Base-by-base conservation (phyloP, 2,329 filamentous ascomycete genomes). In the Bipolaris zeicola region DNA sequence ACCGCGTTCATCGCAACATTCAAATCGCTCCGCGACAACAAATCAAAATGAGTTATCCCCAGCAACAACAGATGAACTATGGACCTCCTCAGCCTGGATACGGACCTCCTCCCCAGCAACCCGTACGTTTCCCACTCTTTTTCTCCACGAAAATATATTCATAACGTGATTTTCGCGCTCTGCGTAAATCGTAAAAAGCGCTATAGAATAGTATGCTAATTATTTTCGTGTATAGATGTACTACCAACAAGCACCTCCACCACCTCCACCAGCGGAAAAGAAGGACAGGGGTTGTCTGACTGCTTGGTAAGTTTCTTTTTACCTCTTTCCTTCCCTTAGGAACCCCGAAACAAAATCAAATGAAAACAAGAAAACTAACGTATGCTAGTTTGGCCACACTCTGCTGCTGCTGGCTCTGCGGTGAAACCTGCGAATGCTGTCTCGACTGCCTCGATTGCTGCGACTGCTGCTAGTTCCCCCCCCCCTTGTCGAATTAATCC, bases 371-470 rank as follows among this genome's bases (percentile, higher is more conserved):
- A 5, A 13, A 26, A 31, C 45, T 37, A 38, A 50, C 42, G 6
- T 13, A 44, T 11, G 49, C 37, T 44, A 72, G 72, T 66, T 44
- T 75, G 41, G 72, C 72, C 8, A 69, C 71, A n/a, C 55, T 75
- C 43, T 75, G 72, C 62, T 75, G 72, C 60, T 75, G 72, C 57
- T 75, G 68, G 67, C 57, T 75, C 24, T 75, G 72, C 49, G 71
- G 68, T 5, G 72, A 75, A 61, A 63, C 70, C 16, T 75, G 72
- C 65, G 71, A 74, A 44, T 75, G 72, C 60, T 75, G 71, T 52
- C 39, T 72, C 1, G 71, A 73, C 50, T 72, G 69, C 42, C 53
- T 69, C 20, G 65, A 70, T 8, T 74, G 72, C 62, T 73, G 53
- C 42, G 53, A 56, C 42, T 56, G 69, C 43, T 72, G 57, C 38